These are phyloP conservation scores for Lasiodiplodia citricola DNA, from an alignment of 2,329 filamentous ascomycete species.

Conservation along the genomic window DNA sequence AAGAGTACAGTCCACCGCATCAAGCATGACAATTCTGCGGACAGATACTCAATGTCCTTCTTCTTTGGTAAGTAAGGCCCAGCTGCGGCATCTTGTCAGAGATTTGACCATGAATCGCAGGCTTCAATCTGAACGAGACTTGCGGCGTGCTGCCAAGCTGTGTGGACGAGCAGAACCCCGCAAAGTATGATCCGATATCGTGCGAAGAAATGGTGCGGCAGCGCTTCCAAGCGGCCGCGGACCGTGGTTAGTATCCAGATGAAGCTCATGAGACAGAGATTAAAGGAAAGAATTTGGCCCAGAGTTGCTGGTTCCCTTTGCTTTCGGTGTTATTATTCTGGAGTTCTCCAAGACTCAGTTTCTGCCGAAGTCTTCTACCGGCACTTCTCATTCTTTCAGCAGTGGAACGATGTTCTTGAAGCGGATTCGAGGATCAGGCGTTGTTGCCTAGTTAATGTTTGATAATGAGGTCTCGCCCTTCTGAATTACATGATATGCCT, in stretches of 20 bases:
- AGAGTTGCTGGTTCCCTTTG: neutral
- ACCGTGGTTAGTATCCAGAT: neutral
- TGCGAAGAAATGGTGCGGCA: constrained; percentile 28
- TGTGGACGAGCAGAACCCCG: constrained; percentile 51
- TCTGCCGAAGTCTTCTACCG: neutral
- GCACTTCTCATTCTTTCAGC: neutral
- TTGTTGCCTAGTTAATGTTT: neutral
- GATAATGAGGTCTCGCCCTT: neutral
- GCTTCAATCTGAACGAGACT: constrained; percentile 33
- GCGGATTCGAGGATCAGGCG: neutral
- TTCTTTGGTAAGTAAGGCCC: constrained; percentile 55
- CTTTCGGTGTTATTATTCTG: neutral
- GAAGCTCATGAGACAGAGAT: neutral
- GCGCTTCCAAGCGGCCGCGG: neutral
- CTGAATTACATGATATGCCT: neutral
- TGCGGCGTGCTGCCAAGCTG: constrained; percentile 42
- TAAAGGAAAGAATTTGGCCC: neutral
- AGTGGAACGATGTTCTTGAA: neutral
- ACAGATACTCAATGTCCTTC: constrained; percentile 62
- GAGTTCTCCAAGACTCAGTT: neutral
- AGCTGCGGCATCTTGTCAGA: constrained; percentile 53
- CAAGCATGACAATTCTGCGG: constrained; percentile 50
- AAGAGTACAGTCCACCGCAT: constrained; percentile 49
- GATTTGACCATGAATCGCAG: constrained; percentile 50
- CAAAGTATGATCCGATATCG: constrained; percentile 53